phyloP scores from a whole-genome alignment of 2,329 filamentous ascomycete species.

The Trichocomaceae sp. region DNA sequence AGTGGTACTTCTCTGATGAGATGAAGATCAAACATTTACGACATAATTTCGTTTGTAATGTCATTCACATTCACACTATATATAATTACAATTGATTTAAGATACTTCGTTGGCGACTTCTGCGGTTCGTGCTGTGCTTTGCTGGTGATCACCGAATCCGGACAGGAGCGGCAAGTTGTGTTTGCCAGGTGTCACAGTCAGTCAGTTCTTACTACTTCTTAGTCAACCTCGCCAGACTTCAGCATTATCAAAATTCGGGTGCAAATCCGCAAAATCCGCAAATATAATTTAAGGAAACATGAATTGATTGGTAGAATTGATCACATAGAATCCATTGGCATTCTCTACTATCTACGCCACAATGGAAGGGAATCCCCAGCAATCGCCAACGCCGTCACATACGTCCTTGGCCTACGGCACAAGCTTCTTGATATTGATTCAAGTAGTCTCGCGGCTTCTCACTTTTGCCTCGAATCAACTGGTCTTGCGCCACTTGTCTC shows the following conservation, averaged over 20 bases:
- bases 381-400: neutral
- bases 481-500: slow-evolving; percentile 79
- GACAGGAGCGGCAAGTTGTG: neutral
- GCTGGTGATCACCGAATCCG: too few species aligned
- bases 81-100: too few species aligned
- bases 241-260: neutral
- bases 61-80: too few species aligned
- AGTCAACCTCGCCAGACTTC: neutral
- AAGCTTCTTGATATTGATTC: slow-evolving; percentile 78
- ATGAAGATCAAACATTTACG: neutral
- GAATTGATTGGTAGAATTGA: neutral
- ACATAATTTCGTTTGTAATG: neutral
- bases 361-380: neutral
- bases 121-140: too few species aligned
- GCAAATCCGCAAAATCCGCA: neutral
- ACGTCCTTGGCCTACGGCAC: slow-evolving; percentile 56
- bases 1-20: neutral
- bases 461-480: slow-evolving; percentile 92
- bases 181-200: neutral
- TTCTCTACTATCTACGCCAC: neutral
- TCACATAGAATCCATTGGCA: neutral
- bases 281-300: neutral
- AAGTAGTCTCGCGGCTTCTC: slow-evolving; percentile 76
- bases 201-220: too few species aligned
- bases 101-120: too few species aligned